Base-by-base conservation (phyloP, 192 early-diverging fungal genomes). In the Coemansia sp. region DNA sequence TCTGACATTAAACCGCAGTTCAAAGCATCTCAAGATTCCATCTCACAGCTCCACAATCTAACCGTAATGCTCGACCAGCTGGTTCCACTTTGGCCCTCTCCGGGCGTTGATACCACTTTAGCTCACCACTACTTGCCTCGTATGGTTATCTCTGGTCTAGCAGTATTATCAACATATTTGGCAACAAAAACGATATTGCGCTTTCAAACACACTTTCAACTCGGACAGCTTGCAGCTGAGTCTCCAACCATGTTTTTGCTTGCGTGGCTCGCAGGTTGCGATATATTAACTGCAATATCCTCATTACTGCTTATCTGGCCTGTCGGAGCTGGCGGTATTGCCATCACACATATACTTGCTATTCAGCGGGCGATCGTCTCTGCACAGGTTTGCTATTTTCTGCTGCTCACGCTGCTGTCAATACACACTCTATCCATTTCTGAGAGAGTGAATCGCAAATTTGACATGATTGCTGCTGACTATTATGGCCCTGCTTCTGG, bases 351-450 rank as follows among this genome's bases (percentile, higher is more conserved):
- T 51, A 2, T 51, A 51, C 12, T 19, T 19, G 4, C 14, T n/a
- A 51, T 51, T 19, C 49, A 22, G 49, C 49, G 49, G n/a, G 49
- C n/a, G n/a, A 23, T 51, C 19, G 49, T 23, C 23, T 51, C 49
- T 51, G 49, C 49, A 23, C 49, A 51, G 22, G 7, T 51, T 22
- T 17, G 19, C 49, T 51, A 51, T 23, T 51, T 51, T 51, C n/a
- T 51, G 19, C 49, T n/a, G 49, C 49, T 51, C 19, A 51, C 19
- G 14, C 49, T 51, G 49, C 4, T 51, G 7, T 51, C 49, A n/a
- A 22, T 51, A 17, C 49, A 51, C 49, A n/a, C 19, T 22, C 22
- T 51, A 23, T 51, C 49, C 19, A 51, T 51, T 51, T 10, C n/a
- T 17, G 49, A 21, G 7, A 51, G 7, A 51, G 22, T 51, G 19